Conservation (phyloP, 768 basidiomycete species). For the Cystobasidium onofrii region DNA sequence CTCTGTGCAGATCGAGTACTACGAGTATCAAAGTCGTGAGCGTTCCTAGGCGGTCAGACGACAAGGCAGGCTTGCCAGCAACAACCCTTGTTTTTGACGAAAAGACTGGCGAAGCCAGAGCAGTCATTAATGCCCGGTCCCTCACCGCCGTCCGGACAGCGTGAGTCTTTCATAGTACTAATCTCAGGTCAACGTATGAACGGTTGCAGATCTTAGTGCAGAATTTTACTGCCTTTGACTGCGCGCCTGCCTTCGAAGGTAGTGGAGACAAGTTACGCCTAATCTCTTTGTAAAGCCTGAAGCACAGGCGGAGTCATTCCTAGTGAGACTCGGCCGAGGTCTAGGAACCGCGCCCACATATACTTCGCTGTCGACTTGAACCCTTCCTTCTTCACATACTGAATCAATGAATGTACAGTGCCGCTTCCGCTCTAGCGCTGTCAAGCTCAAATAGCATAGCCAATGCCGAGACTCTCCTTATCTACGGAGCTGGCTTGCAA, state of each 20-base stretch:
- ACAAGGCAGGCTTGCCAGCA: conserved; percentile 34
- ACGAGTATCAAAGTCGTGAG: conserved; percentile 39
- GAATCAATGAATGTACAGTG: background rate
- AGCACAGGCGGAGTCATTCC: no score
- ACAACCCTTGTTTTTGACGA: conserved; percentile 39
- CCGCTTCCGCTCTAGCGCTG: conserved; percentile 32
- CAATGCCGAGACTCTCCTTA: background rate
- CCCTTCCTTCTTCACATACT: no score
- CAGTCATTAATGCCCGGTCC: conserved; percentile 35
- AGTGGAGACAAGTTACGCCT: no score
- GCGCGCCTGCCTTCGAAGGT: no score
- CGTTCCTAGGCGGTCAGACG: conserved; percentile 32
- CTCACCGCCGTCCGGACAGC: conserved; percentile 43
- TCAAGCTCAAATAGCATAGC: conserved; percentile 16
- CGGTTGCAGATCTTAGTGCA: no score
- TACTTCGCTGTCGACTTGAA: no score
- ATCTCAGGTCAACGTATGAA: no score
- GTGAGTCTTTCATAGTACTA: no score
- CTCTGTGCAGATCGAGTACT: background rate
- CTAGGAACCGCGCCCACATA: no score
- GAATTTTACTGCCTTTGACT: no score
- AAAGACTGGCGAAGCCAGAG: conserved; percentile 25
- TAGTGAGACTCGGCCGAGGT: no score
- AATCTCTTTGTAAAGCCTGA: no score
- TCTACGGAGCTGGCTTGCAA: conserved; percentile 37